Percentiles rank a stretch among this genome's conserved stretches.
Evolutionary conservation across 2,329 filamentous ascomycete genomes (phyloP).

Genomic region (Aspergillus luchuensis): DNA sequence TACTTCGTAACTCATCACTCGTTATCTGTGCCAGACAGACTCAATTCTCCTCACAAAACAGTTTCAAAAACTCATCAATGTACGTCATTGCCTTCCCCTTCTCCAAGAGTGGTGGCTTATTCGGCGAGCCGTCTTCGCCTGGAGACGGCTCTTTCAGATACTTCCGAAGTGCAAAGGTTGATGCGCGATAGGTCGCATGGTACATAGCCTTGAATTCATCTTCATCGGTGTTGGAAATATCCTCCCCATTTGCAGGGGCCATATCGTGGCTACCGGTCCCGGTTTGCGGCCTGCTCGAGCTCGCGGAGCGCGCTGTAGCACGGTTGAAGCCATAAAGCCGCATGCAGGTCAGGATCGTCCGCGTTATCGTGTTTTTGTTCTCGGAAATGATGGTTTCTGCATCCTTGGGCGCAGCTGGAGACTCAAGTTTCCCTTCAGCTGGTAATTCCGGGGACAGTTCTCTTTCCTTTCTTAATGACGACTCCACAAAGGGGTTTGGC

Average conservation of each 20-base stretch:
- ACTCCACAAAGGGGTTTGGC: conserved; percentile 31
- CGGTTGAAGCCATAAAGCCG: conserved; percentile 47
- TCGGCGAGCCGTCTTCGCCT: conserved; percentile 6
- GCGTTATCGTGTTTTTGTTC: conserved; percentile 45
- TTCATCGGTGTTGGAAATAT: conserved; percentile 33
- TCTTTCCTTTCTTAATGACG: conserved; percentile 15
- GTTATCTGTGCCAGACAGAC: conserved; percentile 23
- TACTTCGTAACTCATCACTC: conserved; percentile 27
- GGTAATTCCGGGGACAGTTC: conserved; percentile 18
- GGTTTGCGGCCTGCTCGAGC: conserved; percentile 20
- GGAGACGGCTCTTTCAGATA: conserved; percentile 34
- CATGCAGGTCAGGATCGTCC: conserved; percentile 48
- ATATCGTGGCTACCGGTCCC: conserved; percentile 6
- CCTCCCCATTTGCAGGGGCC: conserved; percentile 13
- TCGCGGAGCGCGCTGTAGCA: conserved; percentile 26
- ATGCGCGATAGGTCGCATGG: conserved; percentile 47
- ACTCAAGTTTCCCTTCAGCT: conserved; percentile 21
- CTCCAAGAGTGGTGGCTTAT: conserved; percentile 30
- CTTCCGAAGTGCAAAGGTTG: conserved; percentile 45
- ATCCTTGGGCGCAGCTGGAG: conserved; percentile 26
- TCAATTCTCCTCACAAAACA: conserved; percentile 45
- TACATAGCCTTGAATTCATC: conserved; percentile 49
- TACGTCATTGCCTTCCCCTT: conserved; percentile 45
- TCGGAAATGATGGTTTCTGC: conserved; percentile 34
- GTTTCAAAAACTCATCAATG: conserved; percentile 44